Percentiles rank a stretch among this genome's conserved stretches.
phyloP scores from a whole-genome alignment of 2,329 filamentous ascomycete species.

The Tolypocladium ophioglossoides region DNA sequence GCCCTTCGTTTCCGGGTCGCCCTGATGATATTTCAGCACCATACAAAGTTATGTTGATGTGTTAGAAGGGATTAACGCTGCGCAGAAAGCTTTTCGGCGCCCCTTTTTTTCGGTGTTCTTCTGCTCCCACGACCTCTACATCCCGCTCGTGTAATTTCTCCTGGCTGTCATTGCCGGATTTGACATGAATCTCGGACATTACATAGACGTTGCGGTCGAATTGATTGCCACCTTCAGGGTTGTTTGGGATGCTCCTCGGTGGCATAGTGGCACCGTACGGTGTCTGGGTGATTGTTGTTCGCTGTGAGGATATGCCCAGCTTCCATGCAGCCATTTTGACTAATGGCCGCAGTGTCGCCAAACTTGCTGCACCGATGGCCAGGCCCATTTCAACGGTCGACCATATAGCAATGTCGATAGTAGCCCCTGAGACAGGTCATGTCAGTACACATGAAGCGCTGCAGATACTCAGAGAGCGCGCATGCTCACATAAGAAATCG shows the following conservation, averaged over 20 bases:
- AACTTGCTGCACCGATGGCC: conserved; percentile 35
- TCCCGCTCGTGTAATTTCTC: not conserved
- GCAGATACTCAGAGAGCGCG: not conserved
- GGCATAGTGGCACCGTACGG: not conserved
- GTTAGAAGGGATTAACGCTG: not conserved
- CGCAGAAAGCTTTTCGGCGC: not conserved
- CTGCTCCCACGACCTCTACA: not conserved
- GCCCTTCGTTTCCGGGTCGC: no score
- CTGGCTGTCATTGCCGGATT: not conserved
- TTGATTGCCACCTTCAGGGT: not conserved
- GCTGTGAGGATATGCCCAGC: conserved; percentile 15
- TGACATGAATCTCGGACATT: not conserved
- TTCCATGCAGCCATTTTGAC: conserved; percentile 20
- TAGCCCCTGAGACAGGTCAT: conserved; percentile 17
- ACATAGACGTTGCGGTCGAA: not conserved
- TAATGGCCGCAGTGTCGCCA: conserved; percentile 36
- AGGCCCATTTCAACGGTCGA: conserved; percentile 36
- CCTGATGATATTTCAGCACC: no score
- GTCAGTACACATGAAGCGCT: not conserved
- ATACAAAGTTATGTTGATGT: no score
- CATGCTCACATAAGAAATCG: conserved; percentile 31
- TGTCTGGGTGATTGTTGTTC: not conserved
- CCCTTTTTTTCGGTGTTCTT: not conserved
- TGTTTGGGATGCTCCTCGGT: not conserved
- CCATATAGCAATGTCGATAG: conserved; percentile 35